These are phyloP conservation scores for Sporisorium graminicola DNA, from an alignment of 1,284 basidiomycete species.

Conservation along the genomic window DNA sequence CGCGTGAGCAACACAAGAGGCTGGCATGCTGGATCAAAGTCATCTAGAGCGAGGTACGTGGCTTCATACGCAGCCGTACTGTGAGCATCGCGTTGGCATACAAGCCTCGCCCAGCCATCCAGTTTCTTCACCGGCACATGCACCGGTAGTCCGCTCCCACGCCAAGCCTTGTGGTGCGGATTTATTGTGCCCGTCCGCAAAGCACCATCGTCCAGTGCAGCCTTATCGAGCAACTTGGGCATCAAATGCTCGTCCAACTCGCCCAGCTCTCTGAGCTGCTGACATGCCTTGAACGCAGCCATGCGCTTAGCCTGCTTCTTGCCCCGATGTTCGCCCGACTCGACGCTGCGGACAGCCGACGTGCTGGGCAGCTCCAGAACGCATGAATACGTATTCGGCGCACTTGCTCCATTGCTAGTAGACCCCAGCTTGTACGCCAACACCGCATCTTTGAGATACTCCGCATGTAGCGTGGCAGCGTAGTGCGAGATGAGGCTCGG, in stretches of 20 bases:
- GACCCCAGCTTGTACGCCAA: conserved; percentile 30
- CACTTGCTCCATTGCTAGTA: conserved; percentile 3
- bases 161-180: conserved; percentile 32
- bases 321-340: conserved; percentile 17
- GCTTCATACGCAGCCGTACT: conserved; percentile 3
- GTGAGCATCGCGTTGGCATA: background rate
- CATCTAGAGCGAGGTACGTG: conserved; percentile 29
- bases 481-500: conserved; percentile 42
- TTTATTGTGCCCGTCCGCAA: background rate
- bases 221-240: conserved; percentile 23
- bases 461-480: conserved; percentile 35
- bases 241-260: conserved; percentile 54
- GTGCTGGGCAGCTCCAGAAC: conserved; percentile 38
- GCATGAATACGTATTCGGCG: conserved; percentile 15
- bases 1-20: conserved; percentile 33
- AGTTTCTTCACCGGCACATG: conserved; percentile 28
- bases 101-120: conserved; percentile 33
- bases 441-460: conserved; percentile 29
- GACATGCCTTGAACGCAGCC: conserved; percentile 51
- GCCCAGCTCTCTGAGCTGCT: conserved; percentile 33
- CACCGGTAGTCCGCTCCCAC: conserved; percentile 23
- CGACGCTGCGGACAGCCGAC: conserved; percentile 27
- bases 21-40: conserved; percentile 11
- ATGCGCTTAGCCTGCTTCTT: conserved; percentile 50
- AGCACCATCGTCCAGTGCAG: background rate